Conservation (phyloP, 2,329 filamentous ascomycete genomes). For the Diaporthe vaccinii region DNA sequence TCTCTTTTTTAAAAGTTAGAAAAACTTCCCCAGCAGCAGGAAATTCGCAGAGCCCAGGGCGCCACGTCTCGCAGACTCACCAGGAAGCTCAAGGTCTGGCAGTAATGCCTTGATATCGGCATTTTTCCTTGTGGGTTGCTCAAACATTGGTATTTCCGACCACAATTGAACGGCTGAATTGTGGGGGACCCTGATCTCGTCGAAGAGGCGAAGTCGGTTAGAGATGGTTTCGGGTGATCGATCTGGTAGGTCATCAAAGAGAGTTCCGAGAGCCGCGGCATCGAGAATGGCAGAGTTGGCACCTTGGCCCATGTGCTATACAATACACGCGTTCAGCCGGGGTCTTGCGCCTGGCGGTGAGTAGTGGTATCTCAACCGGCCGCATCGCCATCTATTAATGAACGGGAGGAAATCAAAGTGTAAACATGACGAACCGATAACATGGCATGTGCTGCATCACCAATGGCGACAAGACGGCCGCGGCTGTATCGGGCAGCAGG, state of each 20-base stretch:
- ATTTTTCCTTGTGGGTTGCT: not conserved
- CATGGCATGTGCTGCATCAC: conserved; percentile 22
- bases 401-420: not conserved
- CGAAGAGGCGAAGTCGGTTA: not conserved
- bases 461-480: conserved; percentile 26
- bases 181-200: not conserved
- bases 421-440: conserved; percentile 9
- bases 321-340: not conserved
- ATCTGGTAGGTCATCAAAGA: conserved; percentile 3
- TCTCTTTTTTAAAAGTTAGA: not conserved
- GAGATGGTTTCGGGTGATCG: conserved; percentile 11
- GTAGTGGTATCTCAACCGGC: not conserved
- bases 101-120: conserved; percentile 1
- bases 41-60: not conserved
- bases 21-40: not conserved
- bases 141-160: conserved; percentile 17
- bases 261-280: conserved; percentile 20
- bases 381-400: not conserved
- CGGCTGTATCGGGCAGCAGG: conserved; percentile 10
- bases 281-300: conserved; percentile 30
- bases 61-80: not conserved
- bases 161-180: conserved; percentile 21
- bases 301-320: conserved; percentile 24
- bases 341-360: not conserved
- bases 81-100: conserved; percentile 4